Percentiles rank a stretch among this genome's conserved stretches.
Conservation (phyloP, 495 filamentous ascomycete species). For the Corynascus novoguineensis region DNA sequence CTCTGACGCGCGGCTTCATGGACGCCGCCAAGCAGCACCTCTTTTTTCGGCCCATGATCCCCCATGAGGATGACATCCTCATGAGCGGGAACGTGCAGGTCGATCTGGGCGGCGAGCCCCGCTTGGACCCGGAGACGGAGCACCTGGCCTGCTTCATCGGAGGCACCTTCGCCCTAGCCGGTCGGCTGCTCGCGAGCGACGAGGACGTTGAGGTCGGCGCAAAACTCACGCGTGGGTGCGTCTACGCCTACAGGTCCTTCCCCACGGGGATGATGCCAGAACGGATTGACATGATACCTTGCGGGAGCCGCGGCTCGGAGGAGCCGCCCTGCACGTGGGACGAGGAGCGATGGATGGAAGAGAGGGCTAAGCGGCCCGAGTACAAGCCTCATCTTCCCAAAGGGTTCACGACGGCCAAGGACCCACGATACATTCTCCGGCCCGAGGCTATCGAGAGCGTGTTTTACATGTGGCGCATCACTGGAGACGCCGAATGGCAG, state of each 20-base stretch:
- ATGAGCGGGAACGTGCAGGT: conserved; percentile 47
- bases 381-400: conserved; percentile 45
- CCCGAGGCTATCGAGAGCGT: conserved; percentile 71
- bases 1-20: conserved; percentile 45
- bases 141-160: conserved; percentile 72
- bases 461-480: conserved; percentile 71
- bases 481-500: conserved; percentile 56
- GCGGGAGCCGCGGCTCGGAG: conserved; percentile 18
- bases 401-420: conserved; percentile 42
- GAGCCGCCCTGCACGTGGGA: conserved; percentile 20
- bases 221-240: conserved; percentile 79
- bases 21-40: conserved; percentile 59
- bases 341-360: conserved; percentile 23
- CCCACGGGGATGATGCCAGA: conserved; percentile 88
- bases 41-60: conserved; percentile 60
- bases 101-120: conserved; percentile 3
- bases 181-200: conserved; percentile 62
- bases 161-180: conserved; percentile 85
- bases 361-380: conserved; percentile 25
- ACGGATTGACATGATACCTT: conserved; percentile 48
- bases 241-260: conserved; percentile 79
- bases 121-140: conserved; percentile 36
- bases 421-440: conserved; percentile 42
- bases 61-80: conserved; percentile 56
- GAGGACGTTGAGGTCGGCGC: conserved; percentile 68